A percentile compares a stretch with the other conserved stretches of the same genome.
Conservation (phyloP, 176 grass and related monocot species). For the Carex pumila region DNA sequence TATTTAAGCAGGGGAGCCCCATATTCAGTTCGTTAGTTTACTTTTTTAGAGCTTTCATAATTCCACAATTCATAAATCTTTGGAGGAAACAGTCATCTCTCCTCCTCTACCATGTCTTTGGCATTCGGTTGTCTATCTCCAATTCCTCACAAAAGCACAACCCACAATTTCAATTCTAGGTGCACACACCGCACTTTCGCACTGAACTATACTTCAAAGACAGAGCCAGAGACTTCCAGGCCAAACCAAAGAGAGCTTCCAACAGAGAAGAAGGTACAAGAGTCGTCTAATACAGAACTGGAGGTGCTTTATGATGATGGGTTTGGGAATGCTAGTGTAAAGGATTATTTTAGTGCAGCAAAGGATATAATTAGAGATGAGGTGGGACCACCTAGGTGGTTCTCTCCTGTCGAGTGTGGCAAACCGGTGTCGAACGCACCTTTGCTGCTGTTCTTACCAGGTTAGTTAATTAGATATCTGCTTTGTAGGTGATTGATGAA, state of each 20-base stretch:
- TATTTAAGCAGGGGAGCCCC: background rate
- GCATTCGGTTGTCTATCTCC: background rate
- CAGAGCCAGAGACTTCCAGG: background rate
- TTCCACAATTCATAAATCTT: background rate
- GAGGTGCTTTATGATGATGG: constrained; percentile 72
- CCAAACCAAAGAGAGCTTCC: background rate
- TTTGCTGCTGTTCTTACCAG: constrained; percentile 86
- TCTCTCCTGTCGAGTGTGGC: constrained; percentile 66
- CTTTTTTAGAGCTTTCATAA: background rate
- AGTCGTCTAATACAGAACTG: background rate
- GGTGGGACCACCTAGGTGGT: constrained; percentile 76
- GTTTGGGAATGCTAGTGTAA: constrained; percentile 61
- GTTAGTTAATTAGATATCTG: constrained; percentile 8
- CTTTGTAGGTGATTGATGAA: background rate
- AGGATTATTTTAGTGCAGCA: constrained; percentile 69
- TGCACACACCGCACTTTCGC: background rate
- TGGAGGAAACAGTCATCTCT: too few relatives aligned
- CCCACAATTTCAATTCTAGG: background rate
- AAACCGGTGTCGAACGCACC: constrained; percentile 45
- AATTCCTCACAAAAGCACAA: constrained; percentile 2
- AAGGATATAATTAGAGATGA: constrained; percentile 52
- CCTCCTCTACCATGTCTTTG: constrained; percentile 24
- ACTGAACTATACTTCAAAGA: background rate
- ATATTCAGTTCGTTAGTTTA: too few relatives aligned
- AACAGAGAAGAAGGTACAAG: constrained; percentile 4